phyloP scores from a whole-genome alignment of 805 yeast species.

The Candida piceae region DNA sequence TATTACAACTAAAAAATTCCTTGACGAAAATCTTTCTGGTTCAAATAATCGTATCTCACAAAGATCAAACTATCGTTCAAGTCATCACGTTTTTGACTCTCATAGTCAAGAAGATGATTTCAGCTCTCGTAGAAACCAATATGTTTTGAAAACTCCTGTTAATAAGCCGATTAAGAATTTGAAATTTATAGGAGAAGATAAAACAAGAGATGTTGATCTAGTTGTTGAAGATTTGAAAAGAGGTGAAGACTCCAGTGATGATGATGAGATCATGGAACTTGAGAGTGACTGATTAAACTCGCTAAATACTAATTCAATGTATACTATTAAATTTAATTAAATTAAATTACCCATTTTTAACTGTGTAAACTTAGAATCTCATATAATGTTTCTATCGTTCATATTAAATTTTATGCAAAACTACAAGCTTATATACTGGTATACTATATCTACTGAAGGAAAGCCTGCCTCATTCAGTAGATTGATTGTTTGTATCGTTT shows the following conservation, averaged over 20 bases:
- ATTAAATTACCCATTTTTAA: too few species aligned
- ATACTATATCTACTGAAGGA: too few species aligned
- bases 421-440: too few species aligned
- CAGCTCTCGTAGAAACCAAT: slow-evolving; percentile 5
- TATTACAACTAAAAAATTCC: slow-evolving; percentile 15
- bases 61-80: too few species aligned
- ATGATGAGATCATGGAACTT: slow-evolving; percentile 53
- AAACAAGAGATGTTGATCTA: slow-evolving; percentile 27
- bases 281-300: slow-evolving; percentile 41
- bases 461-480: too few species aligned
- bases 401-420: too few species aligned
- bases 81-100: background rate
- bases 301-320: too few species aligned
- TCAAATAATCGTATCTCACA: too few species aligned
- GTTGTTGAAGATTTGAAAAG: slow-evolving; percentile 36
- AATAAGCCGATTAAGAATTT: slow-evolving; percentile 17
- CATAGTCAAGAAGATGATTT: too few species aligned
- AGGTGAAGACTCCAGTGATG: slow-evolving; percentile 38
- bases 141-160: slow-evolving; percentile 17
- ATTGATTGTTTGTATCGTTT: slow-evolving; percentile 17
- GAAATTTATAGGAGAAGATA: slow-evolving; percentile 26
- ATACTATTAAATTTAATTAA: too few species aligned
- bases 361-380: too few species aligned
- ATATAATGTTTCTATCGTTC: too few species aligned
- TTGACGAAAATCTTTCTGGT: slow-evolving; percentile 14